phyloP scores from a whole-genome alignment of 352 stramenopile genomes.

The Albugo candida region DNA sequence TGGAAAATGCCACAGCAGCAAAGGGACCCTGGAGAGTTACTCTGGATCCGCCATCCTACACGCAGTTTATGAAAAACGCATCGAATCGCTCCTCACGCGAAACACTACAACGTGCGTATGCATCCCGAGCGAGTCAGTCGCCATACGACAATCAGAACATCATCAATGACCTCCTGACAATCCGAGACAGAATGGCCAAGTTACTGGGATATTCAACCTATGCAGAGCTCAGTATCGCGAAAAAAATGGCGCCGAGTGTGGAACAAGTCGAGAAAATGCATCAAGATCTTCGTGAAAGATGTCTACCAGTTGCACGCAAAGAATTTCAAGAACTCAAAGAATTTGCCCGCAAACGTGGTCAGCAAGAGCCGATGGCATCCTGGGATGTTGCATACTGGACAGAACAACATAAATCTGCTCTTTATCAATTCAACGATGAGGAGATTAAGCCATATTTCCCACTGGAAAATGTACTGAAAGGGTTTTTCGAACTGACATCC shows the following conservation, averaged over 20 bases:
- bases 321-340: conserved; percentile 82
- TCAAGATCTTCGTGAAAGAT: conserved; percentile 85
- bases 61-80: conserved; percentile 91
- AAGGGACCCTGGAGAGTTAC: conserved; percentile 89
- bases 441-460: conserved; percentile 95
- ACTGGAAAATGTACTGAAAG: conserved; percentile 82
- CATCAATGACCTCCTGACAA: conserved; percentile 85
- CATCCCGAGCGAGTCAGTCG: conserved; percentile 77
- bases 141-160: conserved; percentile 86
- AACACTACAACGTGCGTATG: conserved; percentile 83
- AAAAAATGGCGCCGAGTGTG: conserved; percentile 93
- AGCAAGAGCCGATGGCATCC: conserved; percentile 53
- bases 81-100: conserved; percentile 82
- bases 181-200: conserved; percentile 80
- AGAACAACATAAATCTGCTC: conserved; percentile 89
- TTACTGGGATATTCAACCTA: conserved; percentile 89
- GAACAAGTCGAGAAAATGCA: conserved; percentile 84
- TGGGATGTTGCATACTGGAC: conserved; percentile 94
- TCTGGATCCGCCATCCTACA: conserved; percentile 87
- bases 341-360: conserved; percentile 70
- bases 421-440: conserved; percentile 92
- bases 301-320: conserved; percentile 70
- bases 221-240: conserved; percentile 81
- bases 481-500: conserved; percentile 89
- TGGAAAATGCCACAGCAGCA: conserved; percentile 40